Evolutionary conservation across 208 protist species (phyloP).

Genomic region (Trypanosoma platydactyli): DNA sequence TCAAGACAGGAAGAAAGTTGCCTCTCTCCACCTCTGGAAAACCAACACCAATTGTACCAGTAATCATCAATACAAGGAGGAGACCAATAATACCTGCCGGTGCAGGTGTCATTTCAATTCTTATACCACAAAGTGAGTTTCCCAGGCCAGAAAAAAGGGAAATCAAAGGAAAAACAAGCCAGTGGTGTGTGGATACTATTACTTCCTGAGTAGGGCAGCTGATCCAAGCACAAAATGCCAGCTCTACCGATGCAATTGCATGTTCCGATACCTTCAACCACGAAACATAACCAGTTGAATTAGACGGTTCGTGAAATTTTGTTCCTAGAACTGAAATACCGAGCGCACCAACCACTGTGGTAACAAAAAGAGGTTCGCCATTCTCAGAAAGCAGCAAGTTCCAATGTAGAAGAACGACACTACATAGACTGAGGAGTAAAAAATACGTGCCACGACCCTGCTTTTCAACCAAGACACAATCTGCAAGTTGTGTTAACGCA

Average conservation of each 20-base stretch:
- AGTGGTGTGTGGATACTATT: constrained; percentile 1
- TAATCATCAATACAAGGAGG: background rate
- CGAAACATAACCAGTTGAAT: background rate
- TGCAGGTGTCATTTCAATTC: background rate
- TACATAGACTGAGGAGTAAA: background rate
- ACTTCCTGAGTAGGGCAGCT: background rate
- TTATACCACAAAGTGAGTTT: constrained; percentile 14
- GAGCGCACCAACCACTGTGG: background rate
- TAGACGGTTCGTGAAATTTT: constrained; percentile 3
- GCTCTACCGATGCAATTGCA: constrained; percentile 12
- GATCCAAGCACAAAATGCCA: constrained; percentile 13
- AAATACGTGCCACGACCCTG: background rate
- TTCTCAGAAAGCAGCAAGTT: background rate
- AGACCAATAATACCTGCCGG: background rate
- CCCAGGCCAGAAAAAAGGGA: constrained; percentile 11
- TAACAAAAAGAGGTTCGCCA: background rate
- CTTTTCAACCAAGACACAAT: background rate
- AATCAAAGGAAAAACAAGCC: constrained; percentile 22
- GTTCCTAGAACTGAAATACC: background rate
- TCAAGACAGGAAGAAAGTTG: background rate
- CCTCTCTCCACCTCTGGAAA: background rate
- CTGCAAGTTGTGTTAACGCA: background rate
- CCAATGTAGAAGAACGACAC: constrained; percentile 3
- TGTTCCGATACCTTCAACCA: constrained; percentile 11
- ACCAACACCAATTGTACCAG: background rate